Base-by-base conservation (phyloP, 2,329 filamentous ascomycete genomes). In the Lachnellula hyalina region DNA sequence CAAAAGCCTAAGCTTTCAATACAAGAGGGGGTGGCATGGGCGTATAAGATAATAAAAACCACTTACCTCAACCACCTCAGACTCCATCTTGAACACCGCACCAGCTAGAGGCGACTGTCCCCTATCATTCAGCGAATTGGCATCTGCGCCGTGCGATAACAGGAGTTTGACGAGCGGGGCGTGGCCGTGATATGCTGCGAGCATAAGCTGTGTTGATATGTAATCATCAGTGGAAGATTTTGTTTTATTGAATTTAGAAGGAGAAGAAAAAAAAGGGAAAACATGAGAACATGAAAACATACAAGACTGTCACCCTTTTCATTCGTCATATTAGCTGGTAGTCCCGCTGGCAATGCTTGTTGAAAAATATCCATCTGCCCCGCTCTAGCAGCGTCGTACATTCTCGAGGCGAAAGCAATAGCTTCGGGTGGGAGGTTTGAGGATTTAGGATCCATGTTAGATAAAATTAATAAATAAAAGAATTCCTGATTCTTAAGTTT, bases 221-320 rank as follows among this genome's bases (percentile, higher is more conserved):
- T 17, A 19, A 11, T 25, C 25, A 8, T 55, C n/a, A 55, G 45
- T 44, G 49, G 15, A 49, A 19, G 12, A 21, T n/a, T n/a, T n/a
- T n/a, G n/a, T n/a, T n/a, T n/a, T n/a, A n/a, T n/a, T n/a, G n/a
- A n/a, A n/a, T n/a, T n/a, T 25, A 3, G 4, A 53, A 15, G 34
- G 34, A 47, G 53, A 40, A 44, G n/a, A n/a, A 47, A 49, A 45
- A 45, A 46, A 15, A 49, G 21, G 15, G 2, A 51, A 47, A 38
- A 34, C 25, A 45, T 45, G 32, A 34, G 38, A 34, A 51, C 19
- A 36, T 32, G 25, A 52, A 28, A 12, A 61, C 75, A 44, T 74
- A 83, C 80, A 57, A 90, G 70, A n/a, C 81, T 87, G 67, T 90
- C 86, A 48, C 86, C 87, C 60, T 87, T 85, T 49, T 86, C 79